Percentiles rank a stretch among this genome's conserved stretches.
Evolutionary conservation across 169 alveolate species (phyloP).

Genomic region (Eimeria necatrix): DNA sequence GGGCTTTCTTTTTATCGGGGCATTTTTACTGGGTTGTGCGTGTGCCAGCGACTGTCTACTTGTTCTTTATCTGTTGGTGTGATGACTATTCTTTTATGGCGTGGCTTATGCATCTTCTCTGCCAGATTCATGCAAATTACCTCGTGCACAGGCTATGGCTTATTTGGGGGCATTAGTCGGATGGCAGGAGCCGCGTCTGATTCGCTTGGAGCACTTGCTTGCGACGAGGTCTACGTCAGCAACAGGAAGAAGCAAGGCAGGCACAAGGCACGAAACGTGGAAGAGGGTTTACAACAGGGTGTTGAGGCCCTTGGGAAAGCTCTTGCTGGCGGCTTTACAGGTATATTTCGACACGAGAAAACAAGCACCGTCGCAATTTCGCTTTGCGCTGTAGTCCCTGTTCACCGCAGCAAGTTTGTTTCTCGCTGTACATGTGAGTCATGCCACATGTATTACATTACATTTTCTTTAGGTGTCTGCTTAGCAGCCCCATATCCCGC

Average conservation of each 20-base stretch:
- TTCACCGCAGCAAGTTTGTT: too few relatives aligned
- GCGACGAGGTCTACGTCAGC: conserved; percentile 86
- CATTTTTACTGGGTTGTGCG: too few relatives aligned
- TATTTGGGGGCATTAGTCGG: conserved; percentile 86
- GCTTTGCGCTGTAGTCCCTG: too few relatives aligned
- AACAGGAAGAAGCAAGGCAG: conserved; percentile 84
- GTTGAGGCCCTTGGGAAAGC: conserved; percentile 88
- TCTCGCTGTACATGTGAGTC: too few relatives aligned
- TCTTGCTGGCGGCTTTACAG: conserved; percentile 87
- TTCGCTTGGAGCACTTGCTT: conserved; percentile 85
- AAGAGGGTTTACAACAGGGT: conserved; percentile 86
- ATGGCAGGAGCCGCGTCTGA: conserved; percentile 88
- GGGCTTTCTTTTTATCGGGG: too few relatives aligned
- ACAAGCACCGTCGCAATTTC: not conserved
- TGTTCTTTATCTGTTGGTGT: too few relatives aligned
- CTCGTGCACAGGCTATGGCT: conserved; percentile 82
- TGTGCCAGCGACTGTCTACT: too few relatives aligned
- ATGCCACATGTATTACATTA: too few relatives aligned
- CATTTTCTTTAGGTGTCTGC: too few relatives aligned
- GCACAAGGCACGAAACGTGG: conserved; percentile 84
- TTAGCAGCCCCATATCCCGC: not conserved
- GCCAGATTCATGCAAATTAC: not conserved
- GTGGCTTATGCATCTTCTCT: too few relatives aligned
- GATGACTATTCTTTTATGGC: too few relatives aligned
- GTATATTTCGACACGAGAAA: conserved; percentile 13